Conservation (phyloP, 371 early-diverging fungal species). For the Blyttiomyces sp. region DNA sequence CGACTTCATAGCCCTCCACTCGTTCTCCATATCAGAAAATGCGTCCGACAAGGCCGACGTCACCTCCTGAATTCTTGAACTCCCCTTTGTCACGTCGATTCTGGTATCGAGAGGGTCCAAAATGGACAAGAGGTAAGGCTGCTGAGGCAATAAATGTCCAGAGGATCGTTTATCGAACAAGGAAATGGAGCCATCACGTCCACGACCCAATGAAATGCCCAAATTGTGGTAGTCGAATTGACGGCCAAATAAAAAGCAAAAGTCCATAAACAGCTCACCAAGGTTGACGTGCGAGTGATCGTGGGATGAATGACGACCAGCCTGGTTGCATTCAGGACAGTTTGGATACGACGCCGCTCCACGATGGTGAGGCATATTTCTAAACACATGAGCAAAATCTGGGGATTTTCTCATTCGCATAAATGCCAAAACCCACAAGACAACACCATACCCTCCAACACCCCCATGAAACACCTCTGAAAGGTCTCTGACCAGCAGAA, state of each 20-base stretch:
- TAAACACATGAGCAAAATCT: neutral
- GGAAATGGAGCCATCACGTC: neutral
- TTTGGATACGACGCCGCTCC: neutral
- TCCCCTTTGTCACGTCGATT: slow-evolving; percentile 6
- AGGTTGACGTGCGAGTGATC: slow-evolving; percentile 5
- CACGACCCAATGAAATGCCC: too few relatives aligned
- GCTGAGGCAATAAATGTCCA: neutral
- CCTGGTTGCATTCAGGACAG: neutral
- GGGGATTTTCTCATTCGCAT: too few relatives aligned
- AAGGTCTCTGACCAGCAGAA: slow-evolving; percentile 58
- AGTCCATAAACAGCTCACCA: slow-evolving; percentile 7
- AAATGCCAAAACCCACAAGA: slow-evolving; percentile 15
- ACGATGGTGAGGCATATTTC: slow-evolving; percentile 4
- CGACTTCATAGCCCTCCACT: too few relatives aligned
- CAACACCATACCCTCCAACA: slow-evolving; percentile 78
- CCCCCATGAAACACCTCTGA: slow-evolving; percentile 87
- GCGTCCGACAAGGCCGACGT: slow-evolving; percentile 18
- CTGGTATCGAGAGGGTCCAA: slow-evolving; percentile 13
- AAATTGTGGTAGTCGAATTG: slow-evolving; percentile 8
- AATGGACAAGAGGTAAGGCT: slow-evolving; percentile 1
- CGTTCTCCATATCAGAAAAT: neutral
- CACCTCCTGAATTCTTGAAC: slow-evolving; percentile 3
- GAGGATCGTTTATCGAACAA: neutral
- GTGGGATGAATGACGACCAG: neutral
- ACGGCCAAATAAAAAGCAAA: slow-evolving; percentile 9